Percentiles rank a stretch among this genome's conserved stretches.
These are phyloP conservation scores for Talaromyces sp. DNA, from an alignment of 2,329 filamentous ascomycete species.

Conservation along the genomic window DNA sequence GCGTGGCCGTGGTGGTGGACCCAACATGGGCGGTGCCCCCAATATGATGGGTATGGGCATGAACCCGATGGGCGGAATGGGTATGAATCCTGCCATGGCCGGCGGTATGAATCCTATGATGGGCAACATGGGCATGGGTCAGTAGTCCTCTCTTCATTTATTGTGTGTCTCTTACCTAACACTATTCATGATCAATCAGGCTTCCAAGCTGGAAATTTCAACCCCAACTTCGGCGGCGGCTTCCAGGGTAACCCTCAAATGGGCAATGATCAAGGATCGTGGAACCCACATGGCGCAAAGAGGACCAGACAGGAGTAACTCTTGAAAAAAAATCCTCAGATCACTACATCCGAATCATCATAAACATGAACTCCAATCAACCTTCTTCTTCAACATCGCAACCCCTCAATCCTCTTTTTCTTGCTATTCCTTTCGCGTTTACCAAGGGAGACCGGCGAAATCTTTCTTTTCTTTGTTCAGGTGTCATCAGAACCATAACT, in stretches of 20 bases:
- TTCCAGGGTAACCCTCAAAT: constrained; percentile 58
- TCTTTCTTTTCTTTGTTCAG: no score
- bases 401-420: no score
- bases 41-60: constrained; percentile 51
- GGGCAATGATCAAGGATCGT: constrained; percentile 53
- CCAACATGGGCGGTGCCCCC: constrained; percentile 33
- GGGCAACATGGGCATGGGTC: constrained; percentile 47
- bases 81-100: constrained; percentile 48
- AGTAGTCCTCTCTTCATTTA: constrained; percentile 26
- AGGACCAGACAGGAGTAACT: constrained; percentile 69
- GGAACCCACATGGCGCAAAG: constrained; percentile 79
- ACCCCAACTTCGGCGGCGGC: constrained; percentile 45
- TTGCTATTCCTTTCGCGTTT: no score
- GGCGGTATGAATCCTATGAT: constrained; percentile 58
- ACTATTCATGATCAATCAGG: constrained; percentile 33
- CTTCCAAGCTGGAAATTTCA: constrained; percentile 69
- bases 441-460: no score
- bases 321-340: no score
- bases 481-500: no score
- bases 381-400: no score
- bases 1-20: constrained; percentile 55
- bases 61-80: constrained; percentile 49
- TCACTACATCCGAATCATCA: no score
- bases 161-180: constrained; percentile 18
- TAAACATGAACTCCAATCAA: no score